These are phyloP conservation scores for Talaromyces ruber DNA, from an alignment of 495 filamentous ascomycete species.

Conservation along the genomic window DNA sequence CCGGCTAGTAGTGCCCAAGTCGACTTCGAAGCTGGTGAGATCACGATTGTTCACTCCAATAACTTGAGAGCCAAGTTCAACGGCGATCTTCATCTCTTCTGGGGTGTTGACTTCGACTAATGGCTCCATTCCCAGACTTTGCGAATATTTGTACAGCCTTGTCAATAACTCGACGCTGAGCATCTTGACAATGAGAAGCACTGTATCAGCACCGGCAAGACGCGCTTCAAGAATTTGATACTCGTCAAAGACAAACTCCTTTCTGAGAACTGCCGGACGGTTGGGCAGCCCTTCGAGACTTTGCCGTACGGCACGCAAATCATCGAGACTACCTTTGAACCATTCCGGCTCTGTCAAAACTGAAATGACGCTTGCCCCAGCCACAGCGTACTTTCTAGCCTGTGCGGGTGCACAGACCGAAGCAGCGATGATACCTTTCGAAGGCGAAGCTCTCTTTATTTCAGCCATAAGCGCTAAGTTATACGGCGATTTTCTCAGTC, in stretches of 20 bases:
- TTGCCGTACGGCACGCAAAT: conserved; percentile 80
- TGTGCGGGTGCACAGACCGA: conserved; percentile 82
- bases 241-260: conserved; percentile 97
- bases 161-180: conserved; percentile 66
- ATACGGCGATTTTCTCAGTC: conserved; percentile 73
- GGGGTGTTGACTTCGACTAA: conserved; percentile 93
- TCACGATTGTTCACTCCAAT: conserved; percentile 99
- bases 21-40: conserved; percentile 91
- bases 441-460: conserved; percentile 93
- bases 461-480: conserved; percentile 86
- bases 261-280: conserved; percentile 82
- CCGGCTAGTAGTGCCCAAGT: conserved; percentile 87
- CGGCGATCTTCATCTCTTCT: conserved; percentile 84
- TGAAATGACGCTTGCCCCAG: conserved; percentile 92
- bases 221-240: conserved; percentile 97
- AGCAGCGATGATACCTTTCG: conserved; percentile 88
- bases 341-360: conserved; percentile 96
- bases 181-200: conserved; percentile 98
- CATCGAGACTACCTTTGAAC: conserved; percentile 97
- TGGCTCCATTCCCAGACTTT: conserved; percentile 92
- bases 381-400: conserved; percentile 83
- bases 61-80: conserved; percentile 80
- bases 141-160: conserved; percentile 77
- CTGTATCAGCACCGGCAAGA: conserved; percentile 88
- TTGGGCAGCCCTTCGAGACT: conserved; percentile 84